Evolutionary conservation across 2,329 filamentous ascomycete genomes (phyloP), one percentile per base, ranked within the genome.

Genomic region (Scedosporium aurantiacum): DNA sequence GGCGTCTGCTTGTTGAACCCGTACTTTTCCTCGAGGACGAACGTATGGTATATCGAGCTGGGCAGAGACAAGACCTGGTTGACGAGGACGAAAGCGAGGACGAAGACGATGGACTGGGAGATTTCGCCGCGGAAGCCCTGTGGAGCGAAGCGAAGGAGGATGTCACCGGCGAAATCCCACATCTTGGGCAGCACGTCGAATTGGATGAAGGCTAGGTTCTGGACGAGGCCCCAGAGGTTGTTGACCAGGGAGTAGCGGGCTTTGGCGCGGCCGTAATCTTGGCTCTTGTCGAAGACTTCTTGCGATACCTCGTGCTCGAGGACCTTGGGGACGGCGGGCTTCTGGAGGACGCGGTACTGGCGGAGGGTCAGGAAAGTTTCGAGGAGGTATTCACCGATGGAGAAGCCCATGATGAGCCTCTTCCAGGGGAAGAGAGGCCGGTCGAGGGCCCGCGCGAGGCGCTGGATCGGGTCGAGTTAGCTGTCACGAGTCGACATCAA

Each of bases 1-100:
- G 91, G 78, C 0, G 94, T 97, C 80, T 96, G 91, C 79, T 99
- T 99, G 77, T 99, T 99, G 84, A 99, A 99, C 58, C 94, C 94
- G 69, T 96, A 99, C 72, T 91, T 89, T 76, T 97, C 92, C 75
- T 99, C 94, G 61, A 99, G 80, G 57, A 97, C 90, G 70, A 99
- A 99, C 12, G 91, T 94, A 76, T 92, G 87, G 79, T 97, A 99
- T 74, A 97, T 86, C 61, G 86, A 89, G 63, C 86, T 83, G 2
- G 94, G 94, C 60, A 97, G 78, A 62, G 87, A 88, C 65, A 96
- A 76, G 61, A 89, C 66, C 69, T 93, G 90, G 67, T 91, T 88
- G 68, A 95, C 82, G 69, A 96, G 74, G 68, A 91, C 88, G 74
- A 96, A 96, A 62, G 84, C 80, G 70, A 97, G 87, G 74, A 97